Conservation (phyloP, 192 early-diverging fungal species). For the Gigaspora rosea region DNA sequence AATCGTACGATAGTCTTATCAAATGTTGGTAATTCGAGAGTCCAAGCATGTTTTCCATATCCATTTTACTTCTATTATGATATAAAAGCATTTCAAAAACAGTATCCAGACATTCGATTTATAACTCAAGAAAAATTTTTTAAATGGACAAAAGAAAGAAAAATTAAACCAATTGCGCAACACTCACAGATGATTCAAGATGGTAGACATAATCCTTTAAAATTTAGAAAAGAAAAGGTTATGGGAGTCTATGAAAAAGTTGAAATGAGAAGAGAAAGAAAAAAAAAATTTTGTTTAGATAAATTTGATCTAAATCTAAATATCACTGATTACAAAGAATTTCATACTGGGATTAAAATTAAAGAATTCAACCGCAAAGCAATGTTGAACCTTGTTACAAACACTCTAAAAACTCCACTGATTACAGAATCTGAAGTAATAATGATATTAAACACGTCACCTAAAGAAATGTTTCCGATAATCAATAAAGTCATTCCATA, state of each 20-base stretch:
- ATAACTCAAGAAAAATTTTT: neutral
- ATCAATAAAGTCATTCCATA: neutral
- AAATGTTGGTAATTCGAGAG: slow-evolving; percentile 3
- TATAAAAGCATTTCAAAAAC: neutral
- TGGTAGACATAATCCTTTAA: neutral
- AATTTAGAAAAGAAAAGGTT: neutral
- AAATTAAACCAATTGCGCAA: neutral
- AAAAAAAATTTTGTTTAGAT: neutral
- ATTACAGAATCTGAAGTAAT: neutral
- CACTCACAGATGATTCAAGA: neutral
- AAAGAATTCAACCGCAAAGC: neutral
- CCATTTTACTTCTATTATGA: slow-evolving; percentile 15
- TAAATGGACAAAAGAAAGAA: slow-evolving; percentile 8
- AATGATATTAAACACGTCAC: neutral
- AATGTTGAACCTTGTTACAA: neutral
- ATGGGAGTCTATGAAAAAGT: neutral
- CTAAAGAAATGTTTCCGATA: neutral
- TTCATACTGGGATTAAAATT: neutral
- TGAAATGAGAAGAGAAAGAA: neutral
- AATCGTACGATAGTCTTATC: neutral
- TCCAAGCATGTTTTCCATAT: neutral
- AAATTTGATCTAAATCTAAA: slow-evolving; percentile 13
- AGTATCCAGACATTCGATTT: slow-evolving; percentile 1
- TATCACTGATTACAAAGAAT: neutral
- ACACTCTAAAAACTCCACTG: neutral